Evolutionary conservation across 139 green algal genomes (phyloP).

Genomic region (Astrephomene gubernaculifera): DNA sequence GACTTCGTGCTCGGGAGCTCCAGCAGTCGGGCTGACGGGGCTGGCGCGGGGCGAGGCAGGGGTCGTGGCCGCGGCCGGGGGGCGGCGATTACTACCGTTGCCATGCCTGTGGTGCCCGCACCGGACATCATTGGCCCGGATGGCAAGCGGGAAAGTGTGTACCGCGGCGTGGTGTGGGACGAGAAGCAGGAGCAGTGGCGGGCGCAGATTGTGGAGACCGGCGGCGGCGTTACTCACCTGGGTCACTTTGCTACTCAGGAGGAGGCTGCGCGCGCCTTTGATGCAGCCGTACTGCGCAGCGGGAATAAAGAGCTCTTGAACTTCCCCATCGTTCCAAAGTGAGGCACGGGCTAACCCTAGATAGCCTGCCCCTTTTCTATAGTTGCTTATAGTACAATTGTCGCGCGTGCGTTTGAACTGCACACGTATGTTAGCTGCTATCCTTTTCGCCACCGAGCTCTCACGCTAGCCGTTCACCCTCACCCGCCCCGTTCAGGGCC

Average conservation of each 20-base stretch:
- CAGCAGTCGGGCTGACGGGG: not conserved
- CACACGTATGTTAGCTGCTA: too few species aligned
- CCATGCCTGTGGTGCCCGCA: not conserved
- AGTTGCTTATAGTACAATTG: too few species aligned
- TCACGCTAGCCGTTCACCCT: not conserved
- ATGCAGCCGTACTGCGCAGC: constrained; percentile 34
- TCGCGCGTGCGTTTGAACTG: too few species aligned
- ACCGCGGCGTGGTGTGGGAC: constrained; percentile 57
- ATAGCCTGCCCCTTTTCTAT: too few species aligned
- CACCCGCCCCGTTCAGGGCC: not conserved
- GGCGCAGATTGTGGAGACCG: constrained; percentile 34
- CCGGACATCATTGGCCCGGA: constrained; percentile 10
- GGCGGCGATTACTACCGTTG: not conserved
- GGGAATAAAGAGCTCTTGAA: constrained; percentile 51
- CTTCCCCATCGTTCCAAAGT: constrained; percentile 43
- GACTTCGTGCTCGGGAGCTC: constrained; percentile 28
- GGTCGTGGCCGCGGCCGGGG: constrained; percentile 2
- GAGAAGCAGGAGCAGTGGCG: constrained; percentile 47
- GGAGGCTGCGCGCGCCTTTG: constrained; percentile 21
- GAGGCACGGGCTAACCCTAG: too few species aligned
- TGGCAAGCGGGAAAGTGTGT: constrained; percentile 38
- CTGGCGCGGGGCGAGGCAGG: not conserved
- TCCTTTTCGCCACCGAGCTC: too few species aligned
- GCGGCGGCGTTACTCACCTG: not conserved
- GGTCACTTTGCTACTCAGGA: constrained; percentile 23